phyloP scores from a whole-genome alignment of 306 rosid genomes.

The Biancaea sappan region DNA sequence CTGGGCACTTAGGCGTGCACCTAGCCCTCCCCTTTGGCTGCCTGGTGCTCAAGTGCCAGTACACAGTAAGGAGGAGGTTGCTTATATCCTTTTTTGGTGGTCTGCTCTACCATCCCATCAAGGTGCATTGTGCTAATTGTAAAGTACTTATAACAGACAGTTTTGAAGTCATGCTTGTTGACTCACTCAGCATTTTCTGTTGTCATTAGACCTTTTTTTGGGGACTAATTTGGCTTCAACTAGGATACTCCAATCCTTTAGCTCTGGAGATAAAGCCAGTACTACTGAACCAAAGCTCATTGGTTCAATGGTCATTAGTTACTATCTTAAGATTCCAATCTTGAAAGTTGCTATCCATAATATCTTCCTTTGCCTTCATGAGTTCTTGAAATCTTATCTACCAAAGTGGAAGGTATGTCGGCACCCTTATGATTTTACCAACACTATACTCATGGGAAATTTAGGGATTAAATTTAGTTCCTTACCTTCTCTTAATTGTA shows the following conservation, averaged over 20 bases:
- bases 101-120: conserved; percentile 4
- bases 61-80: too few relatives aligned
- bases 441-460: too few relatives aligned
- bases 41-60: too few relatives aligned
- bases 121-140: conserved; percentile 4
- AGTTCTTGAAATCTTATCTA: not conserved
- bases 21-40: too few relatives aligned
- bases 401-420: not conserved
- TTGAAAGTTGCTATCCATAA: not conserved
- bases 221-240: not conserved
- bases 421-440: too few relatives aligned
- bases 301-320: not conserved
- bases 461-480: too few relatives aligned
- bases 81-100: too few relatives aligned
- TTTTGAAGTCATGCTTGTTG: conserved; percentile 15
- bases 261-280: not conserved
- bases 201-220: not conserved
- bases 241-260: not conserved
- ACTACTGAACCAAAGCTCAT: not conserved
- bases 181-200: conserved; percentile 10
- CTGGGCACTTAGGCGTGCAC: too few relatives aligned
- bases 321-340: not conserved
- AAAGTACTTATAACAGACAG: not conserved
- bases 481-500: too few relatives aligned
- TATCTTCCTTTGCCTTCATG: not conserved